A percentile compares a stretch with the other conserved stretches of the same genome.
phyloP scores from a whole-genome alignment of 176 grass and related monocot species.

The Typha latifolia region DNA sequence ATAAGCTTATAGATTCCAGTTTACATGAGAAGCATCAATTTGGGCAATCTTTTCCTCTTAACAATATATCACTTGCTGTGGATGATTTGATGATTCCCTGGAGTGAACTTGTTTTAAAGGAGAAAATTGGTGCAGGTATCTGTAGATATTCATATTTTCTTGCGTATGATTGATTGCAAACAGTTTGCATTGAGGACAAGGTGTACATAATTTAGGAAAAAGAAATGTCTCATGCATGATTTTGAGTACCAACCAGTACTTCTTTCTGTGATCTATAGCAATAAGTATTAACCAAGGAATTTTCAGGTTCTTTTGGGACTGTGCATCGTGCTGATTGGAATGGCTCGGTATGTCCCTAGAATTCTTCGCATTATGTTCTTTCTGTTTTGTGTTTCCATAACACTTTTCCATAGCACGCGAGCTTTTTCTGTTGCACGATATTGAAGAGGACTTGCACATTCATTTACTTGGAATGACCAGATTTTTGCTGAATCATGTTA shows the following conservation, averaged over 20 bases:
- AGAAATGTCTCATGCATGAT: not conserved
- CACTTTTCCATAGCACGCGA: not conserved
- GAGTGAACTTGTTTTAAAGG: constrained; percentile 65
- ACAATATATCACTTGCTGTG: constrained; percentile 39
- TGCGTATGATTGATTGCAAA: not conserved
- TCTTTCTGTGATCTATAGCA: not conserved
- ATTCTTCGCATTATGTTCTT: not conserved
- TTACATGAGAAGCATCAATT: constrained; percentile 21
- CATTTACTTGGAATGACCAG: not conserved
- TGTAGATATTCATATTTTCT: constrained; percentile 7
- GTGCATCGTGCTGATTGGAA: constrained; percentile 89
- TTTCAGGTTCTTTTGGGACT: constrained; percentile 84
- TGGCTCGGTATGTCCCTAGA: constrained; percentile 51
- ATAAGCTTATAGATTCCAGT: constrained; percentile 29
- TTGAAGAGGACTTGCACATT: not conserved
- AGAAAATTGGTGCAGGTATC: constrained; percentile 73
- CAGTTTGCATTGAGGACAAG: not conserved
- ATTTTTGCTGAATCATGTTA: not conserved
- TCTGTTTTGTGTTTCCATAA: not conserved
- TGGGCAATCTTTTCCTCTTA: constrained; percentile 23
- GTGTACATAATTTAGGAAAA: not conserved
- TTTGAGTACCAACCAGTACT: not conserved
- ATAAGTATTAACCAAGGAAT: not conserved
- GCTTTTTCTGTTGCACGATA: not conserved
- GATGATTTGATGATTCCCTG: constrained; percentile 70